Conservation (phyloP, 768 basidiomycete species). For the Russula earlei region DNA sequence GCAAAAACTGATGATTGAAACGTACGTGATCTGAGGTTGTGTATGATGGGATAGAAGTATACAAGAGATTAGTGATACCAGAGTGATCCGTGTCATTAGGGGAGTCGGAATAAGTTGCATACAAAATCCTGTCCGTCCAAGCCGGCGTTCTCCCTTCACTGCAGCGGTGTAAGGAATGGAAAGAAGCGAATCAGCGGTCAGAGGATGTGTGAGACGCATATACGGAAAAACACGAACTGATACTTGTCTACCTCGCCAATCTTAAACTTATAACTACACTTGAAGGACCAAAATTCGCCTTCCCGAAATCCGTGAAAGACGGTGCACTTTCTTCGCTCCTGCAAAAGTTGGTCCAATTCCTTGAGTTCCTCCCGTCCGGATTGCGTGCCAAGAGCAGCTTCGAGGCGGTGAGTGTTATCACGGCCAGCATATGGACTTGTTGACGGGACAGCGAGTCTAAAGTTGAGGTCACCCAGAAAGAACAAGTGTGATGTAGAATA, state of each 20-base stretch:
- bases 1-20: constrained; percentile 9
- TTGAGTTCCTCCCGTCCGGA: constrained; percentile 47
- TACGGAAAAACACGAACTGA: constrained; percentile 38
- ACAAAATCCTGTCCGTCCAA: constrained; percentile 91
- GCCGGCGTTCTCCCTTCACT: constrained; percentile 70
- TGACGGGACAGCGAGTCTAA: constrained; percentile 61
- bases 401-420: constrained; percentile 29
- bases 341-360: constrained; percentile 62
- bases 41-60: constrained; percentile 75
- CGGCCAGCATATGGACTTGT: constrained; percentile 37
- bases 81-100: constrained; percentile 42
- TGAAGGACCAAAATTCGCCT: constrained; percentile 83
- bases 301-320: constrained; percentile 70
- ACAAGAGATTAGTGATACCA: constrained; percentile 54
- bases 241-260: constrained; percentile 79
- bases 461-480: constrained; percentile 91
- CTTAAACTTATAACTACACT: constrained; percentile 80
- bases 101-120: constrained; percentile 63
- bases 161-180: not conserved
- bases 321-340: constrained; percentile 53
- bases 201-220: not conserved
- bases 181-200: not conserved
- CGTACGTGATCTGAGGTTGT: constrained; percentile 85
- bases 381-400: constrained; percentile 32
- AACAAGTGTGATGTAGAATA: constrained; percentile 87